These are phyloP conservation scores for Exophiala sideris DNA, from an alignment of 2,329 filamentous ascomycete genomes.

Conservation along the genomic window DNA sequence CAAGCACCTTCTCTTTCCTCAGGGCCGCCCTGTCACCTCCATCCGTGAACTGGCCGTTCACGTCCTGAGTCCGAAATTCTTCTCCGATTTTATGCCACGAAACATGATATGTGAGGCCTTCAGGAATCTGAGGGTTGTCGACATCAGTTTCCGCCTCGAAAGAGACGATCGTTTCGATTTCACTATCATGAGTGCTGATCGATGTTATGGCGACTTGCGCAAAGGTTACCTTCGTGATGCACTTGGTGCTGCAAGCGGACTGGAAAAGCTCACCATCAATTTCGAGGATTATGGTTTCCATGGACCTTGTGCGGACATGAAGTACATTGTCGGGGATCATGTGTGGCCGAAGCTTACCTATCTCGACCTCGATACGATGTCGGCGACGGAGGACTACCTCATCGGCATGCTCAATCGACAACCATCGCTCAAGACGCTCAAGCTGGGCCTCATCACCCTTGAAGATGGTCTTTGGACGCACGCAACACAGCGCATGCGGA, in stretches of 20 bases:
- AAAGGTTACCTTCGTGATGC: slow-evolving; percentile 20
- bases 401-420: slow-evolving; percentile 21
- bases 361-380: slow-evolving; percentile 26
- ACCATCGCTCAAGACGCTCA: slow-evolving; percentile 16
- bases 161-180: slow-evolving; percentile 14
- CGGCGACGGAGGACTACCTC: slow-evolving; percentile 18
- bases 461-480: slow-evolving; percentile 18
- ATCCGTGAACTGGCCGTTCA: slow-evolving; percentile 17
- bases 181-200: slow-evolving; percentile 11
- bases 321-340: slow-evolving; percentile 15
- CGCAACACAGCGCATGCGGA: slow-evolving; percentile 20
- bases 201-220: slow-evolving; percentile 18
- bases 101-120: slow-evolving; percentile 18
- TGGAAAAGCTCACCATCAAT: slow-evolving; percentile 24
- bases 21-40: slow-evolving; percentile 12
- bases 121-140: slow-evolving; percentile 17
- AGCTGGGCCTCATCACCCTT: slow-evolving; percentile 23
- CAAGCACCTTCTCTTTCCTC: slow-evolving; percentile 21
- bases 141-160: slow-evolving; percentile 23
- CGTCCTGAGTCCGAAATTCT: slow-evolving; percentile 26
- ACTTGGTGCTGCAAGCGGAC: slow-evolving; percentile 11
- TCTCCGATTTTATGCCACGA: slow-evolving; percentile 16
- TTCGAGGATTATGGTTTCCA: slow-evolving; percentile 25
- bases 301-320: slow-evolving; percentile 11
- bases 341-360: slow-evolving; percentile 19